Evolutionary conservation across 176 grass and related monocot genomes (phyloP).

Genomic region (Ensete glaucum): DNA sequence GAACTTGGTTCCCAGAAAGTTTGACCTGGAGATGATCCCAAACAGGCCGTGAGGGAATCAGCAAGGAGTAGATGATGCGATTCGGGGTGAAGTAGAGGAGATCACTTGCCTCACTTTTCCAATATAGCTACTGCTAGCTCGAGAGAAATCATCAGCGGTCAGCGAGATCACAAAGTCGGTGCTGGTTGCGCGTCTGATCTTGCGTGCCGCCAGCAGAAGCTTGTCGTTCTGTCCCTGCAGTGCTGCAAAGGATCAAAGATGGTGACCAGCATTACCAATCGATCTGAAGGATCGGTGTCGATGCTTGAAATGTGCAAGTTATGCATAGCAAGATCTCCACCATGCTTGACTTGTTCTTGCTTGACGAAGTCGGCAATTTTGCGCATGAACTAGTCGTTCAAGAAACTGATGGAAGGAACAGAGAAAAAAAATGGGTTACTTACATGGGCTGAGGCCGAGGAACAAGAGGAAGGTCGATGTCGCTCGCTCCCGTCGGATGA

Average conservation of each 20-base stretch:
- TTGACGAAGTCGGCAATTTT: background rate
- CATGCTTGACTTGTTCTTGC: background rate
- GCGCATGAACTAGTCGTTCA: background rate
- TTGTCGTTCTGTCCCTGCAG: constrained; percentile 79
- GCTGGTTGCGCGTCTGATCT: constrained; percentile 66
- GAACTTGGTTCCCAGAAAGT: constrained; percentile 98
- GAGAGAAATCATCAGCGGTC: constrained; percentile 65
- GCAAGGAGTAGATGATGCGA: background rate
- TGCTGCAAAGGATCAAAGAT: constrained; percentile 43
- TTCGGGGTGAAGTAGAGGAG: background rate
- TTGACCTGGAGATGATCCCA: constrained; percentile 50
- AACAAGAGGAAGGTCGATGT: constrained; percentile 84
- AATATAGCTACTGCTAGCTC: constrained; percentile 84
- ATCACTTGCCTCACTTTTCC: constrained; percentile 83
- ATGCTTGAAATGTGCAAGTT: background rate
- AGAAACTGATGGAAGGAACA: background rate
- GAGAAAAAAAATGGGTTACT: constrained; percentile 35
- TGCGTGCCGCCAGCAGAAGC: constrained; percentile 82
- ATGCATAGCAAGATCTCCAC: background rate
- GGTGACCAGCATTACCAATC: background rate
- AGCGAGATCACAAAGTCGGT: constrained; percentile 84
- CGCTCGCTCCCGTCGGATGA: constrained; percentile 72
- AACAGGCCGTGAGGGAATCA: constrained; percentile 9
- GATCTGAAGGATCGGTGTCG: too few species aligned
- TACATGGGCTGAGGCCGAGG: constrained; percentile 90